Evolutionary conservation across 768 basidiomycete genomes (phyloP).

Genomic region (Hygrocybe coccinea): DNA sequence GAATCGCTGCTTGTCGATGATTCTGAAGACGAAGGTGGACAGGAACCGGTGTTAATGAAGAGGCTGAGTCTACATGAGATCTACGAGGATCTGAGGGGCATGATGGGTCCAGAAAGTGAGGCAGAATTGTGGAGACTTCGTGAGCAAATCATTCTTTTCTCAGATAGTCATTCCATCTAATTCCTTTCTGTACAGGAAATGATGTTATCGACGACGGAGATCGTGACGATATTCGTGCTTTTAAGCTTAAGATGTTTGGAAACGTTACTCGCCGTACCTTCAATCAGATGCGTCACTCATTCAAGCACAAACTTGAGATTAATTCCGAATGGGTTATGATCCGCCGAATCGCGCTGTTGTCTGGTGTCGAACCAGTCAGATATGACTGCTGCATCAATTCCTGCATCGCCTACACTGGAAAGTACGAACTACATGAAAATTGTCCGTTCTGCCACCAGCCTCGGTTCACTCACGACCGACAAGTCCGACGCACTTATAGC

Average conservation of each 20-base stretch:
- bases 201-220: conserved; percentile 19
- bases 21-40: not conserved
- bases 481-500: no score
- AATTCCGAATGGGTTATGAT: conserved; percentile 25
- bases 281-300: conserved; percentile 24
- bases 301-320: conserved; percentile 22
- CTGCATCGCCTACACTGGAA: conserved; percentile 30
- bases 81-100: conserved; percentile 1
- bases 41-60: not conserved
- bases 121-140: conserved; percentile 4
- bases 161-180: no score
- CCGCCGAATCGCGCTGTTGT: conserved; percentile 20
- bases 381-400: conserved; percentile 34
- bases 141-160: no score
- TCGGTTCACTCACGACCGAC: no score
- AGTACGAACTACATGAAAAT: conserved; percentile 7
- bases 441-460: conserved; percentile 21
- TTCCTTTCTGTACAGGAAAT: conserved; percentile 16
- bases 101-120: conserved; percentile 4
- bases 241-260: conserved; percentile 20
- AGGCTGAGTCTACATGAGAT: conserved; percentile 6
- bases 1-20: not conserved
- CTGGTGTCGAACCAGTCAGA: conserved; percentile 20
- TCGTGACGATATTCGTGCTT: conserved; percentile 27
- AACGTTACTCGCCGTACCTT: conserved; percentile 23